phyloP scores from a whole-genome alignment of 148 eudicot species.

The Talinum fruticosum region DNA sequence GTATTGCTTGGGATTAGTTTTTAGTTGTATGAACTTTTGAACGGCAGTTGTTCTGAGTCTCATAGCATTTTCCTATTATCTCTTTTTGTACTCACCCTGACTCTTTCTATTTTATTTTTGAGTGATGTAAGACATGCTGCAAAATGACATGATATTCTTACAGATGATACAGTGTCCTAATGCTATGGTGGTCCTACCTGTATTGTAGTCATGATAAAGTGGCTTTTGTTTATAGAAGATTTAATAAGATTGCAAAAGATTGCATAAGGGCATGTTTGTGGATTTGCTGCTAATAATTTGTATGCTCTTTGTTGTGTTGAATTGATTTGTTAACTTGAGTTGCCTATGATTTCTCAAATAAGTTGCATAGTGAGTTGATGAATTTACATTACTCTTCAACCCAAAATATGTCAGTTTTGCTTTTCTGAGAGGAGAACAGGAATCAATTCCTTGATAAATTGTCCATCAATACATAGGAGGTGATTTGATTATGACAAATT shows the following conservation, averaged over 20 bases:
- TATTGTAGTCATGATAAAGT: background rate
- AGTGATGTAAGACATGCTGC: background rate
- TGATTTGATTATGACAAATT: too few relatives aligned
- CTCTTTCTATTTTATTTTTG: background rate
- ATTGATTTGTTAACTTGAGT: too few relatives aligned
- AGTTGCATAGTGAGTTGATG: too few relatives aligned
- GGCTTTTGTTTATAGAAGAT: background rate
- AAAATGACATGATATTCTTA: background rate
- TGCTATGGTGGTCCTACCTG: background rate
- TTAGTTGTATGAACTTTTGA: background rate
- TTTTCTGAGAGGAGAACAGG: too few relatives aligned
- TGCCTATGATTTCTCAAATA: too few relatives aligned
- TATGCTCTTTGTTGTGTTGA: too few relatives aligned
- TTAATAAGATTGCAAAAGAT: background rate
- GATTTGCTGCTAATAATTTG: background rate
- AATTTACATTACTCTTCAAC: too few relatives aligned
- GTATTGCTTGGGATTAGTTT: constrained; percentile 24
- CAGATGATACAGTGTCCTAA: background rate
- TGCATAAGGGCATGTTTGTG: background rate
- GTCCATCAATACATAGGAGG: too few relatives aligned
- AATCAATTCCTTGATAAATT: too few relatives aligned
- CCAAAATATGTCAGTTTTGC: too few relatives aligned
- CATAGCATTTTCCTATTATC: background rate
- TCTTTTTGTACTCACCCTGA: background rate
- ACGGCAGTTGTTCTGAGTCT: background rate